Evolutionary conservation across 73 alveolate species (phyloP).

Genomic region (Paramecium sonneborni): DNA sequence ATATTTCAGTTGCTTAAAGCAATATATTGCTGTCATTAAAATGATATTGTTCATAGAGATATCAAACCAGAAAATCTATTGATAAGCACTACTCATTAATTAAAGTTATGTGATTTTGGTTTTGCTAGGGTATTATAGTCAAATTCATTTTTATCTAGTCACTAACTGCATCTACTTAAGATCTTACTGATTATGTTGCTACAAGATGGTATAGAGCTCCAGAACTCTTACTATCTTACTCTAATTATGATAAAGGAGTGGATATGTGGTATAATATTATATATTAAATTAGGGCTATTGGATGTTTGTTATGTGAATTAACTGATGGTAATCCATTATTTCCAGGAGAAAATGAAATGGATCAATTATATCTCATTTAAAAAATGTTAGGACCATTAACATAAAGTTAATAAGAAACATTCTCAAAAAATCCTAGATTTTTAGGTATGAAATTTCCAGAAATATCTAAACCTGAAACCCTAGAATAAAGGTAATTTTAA

Average conservation of each 20-base stretch:
- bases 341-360: constrained; percentile 94
- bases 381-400: constrained; percentile 89
- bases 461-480: constrained; percentile 87
- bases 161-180: not conserved
- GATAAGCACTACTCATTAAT: not conserved
- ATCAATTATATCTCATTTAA: constrained; percentile 84
- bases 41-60: constrained; percentile 58
- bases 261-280: constrained; percentile 77
- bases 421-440: constrained; percentile 87
- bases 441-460: constrained; percentile 92
- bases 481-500: constrained; percentile 82
- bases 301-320: constrained; percentile 95
- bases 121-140: constrained; percentile 67
- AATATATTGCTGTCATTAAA: constrained; percentile 67
- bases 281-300: constrained; percentile 80
- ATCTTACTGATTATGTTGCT: constrained; percentile 80
- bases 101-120: constrained; percentile 59
- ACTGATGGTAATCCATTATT: constrained; percentile 94
- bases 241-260: constrained; percentile 79
- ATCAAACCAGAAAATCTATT: constrained; percentile 55
- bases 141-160: not conserved
- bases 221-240: constrained; percentile 68
- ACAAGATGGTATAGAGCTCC: constrained; percentile 86
- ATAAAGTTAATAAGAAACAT: constrained; percentile 77
- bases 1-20: constrained; percentile 68